phyloP scores from a whole-genome alignment of 1,284 basidiomycete genomes.

The Fomitiporia mediterranea region DNA sequence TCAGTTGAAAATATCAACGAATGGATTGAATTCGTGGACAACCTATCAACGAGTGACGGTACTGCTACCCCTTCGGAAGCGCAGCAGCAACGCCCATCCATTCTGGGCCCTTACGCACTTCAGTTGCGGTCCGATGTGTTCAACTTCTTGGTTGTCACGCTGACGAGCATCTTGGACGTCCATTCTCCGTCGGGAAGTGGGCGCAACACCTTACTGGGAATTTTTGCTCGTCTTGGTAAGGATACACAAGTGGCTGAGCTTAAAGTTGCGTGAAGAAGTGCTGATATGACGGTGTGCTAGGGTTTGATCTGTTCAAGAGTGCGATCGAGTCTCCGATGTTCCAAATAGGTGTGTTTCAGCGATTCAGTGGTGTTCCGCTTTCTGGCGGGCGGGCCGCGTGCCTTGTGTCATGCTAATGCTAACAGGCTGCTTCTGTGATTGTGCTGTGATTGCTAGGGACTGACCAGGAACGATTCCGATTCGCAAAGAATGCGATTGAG shows the following conservation, averaged over 20 bases:
- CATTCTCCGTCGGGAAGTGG: conserved; percentile 35
- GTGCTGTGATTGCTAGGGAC: conserved; percentile 45
- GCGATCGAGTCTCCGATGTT: conserved; percentile 73
- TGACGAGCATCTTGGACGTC: conserved; percentile 55
- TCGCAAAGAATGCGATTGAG: conserved; percentile 84
- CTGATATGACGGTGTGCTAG: conserved; percentile 35
- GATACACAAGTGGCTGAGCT: neutral
- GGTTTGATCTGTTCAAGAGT: conserved; percentile 78
- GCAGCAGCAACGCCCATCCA: conserved; percentile 43
- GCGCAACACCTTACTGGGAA: conserved; percentile 61
- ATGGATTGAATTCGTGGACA: conserved; percentile 74
- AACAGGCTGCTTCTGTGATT: neutral
- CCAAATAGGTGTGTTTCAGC: conserved; percentile 57
- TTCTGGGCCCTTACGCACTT: conserved; percentile 69
- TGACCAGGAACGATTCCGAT: conserved; percentile 82
- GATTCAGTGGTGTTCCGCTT: conserved; percentile 7
- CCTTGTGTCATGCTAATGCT: conserved; percentile 16
- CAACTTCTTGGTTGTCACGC: conserved; percentile 68
- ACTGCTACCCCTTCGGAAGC: conserved; percentile 44
- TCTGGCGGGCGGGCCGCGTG: neutral
- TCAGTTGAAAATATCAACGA: conserved; percentile 63
- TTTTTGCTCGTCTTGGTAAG: conserved; percentile 49
- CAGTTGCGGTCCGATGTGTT: conserved; percentile 67
- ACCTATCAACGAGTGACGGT: conserved; percentile 51
- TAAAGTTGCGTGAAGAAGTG: neutral